Base-by-base conservation (phyloP, 345 rosid species). In the Cardiospermum halicacabum region DNA sequence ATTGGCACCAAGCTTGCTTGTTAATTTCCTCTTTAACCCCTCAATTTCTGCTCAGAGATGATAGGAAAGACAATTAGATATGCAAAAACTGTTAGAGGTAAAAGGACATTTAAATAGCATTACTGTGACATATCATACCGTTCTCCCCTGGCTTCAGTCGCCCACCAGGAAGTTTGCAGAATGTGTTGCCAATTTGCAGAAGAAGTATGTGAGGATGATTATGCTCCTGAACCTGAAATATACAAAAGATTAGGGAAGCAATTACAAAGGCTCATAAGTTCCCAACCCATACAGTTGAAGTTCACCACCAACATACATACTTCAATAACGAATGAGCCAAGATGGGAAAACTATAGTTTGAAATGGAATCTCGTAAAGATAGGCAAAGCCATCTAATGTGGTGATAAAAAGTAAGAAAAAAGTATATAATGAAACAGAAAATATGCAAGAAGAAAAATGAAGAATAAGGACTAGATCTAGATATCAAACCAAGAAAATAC, bases 151-250 rank as follows among this genome's bases (percentile, higher is more conserved):
- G 96, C 83, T 85, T 95, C 69, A 95, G 66, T 43, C 97, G 94
- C 2, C 98, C 98, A 62, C 99, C 99, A 24, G 96, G 98, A 78
- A 95, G 97, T 80, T 95, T 95, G 82, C 97, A 89, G 81, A 95
- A 91, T 37, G 97, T 91, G 76, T 87, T 89, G 40, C 99, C 99
- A 58, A 89, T 89, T 80, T 95, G 96, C 69, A 95, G 87, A 45
- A 95, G 96, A 63, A 95, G 96, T 75, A 95, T 91, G 70, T 87
- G 96, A 45, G 97, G 99, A 80, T 89, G 97, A 70, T 85, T 87
- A 74, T 95, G 97, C 70, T 91, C 99, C 70, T 95, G 97, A 55
- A 95, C 99, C 99, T 91, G 81, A 66, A 86, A 61, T 53, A 61
- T 62, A 5, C n/a, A 15, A 47, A 47, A 47, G 19, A 19, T 4